Base-by-base conservation (phyloP, 805 yeast genomes). In the Jamesozyma jinghongensis region DNA sequence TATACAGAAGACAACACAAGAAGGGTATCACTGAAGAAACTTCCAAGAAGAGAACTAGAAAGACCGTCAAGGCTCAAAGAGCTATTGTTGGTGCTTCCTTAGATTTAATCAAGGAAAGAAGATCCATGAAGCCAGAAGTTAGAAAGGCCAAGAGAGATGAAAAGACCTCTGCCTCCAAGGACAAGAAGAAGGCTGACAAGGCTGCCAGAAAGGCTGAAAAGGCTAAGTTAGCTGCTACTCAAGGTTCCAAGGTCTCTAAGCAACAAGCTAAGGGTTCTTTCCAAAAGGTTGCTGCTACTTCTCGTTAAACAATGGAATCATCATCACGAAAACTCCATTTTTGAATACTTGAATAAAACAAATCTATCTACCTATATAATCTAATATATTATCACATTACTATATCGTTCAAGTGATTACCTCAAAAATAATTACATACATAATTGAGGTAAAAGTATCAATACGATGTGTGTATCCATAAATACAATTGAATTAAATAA, bases 1-100 rank as follows among this genome's bases (percentile, higher is more conserved):
- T 92, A 65, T 92, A 77, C 90, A 90, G 99, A 82, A 85, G 95
- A 77, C 96, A 90, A 77, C 97, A 92, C 94, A 87, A 86, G 84
- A 92, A 92, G 79, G 99, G 99, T 78, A 79, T 90, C 69, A 81
- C 96, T 67, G 99, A 92, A 80, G 98, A 92, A 78, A 85, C 84
- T 61, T 62, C 94, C 71, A 92, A 86, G 84, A 94, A 85, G 83
- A 85, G 95, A 76, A 58, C 92, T 61, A 90, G 96, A 81, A 88
- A 86, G 81, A 70, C 95, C 65, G 94, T 88, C 73, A 92, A 92
- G 83, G 79, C 84, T 73, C 97, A 88, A 78, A 92, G 98, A 81
- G 96, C 95, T 55, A 82, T 92, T 69, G 97, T 90, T 59, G 98
- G 99, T 81, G 98, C 97, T 69, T 85, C 98, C 66, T 77, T 92